Evolutionary conservation across 768 basidiomycete species (phyloP), one percentile per base, ranked within the genome.

Genomic region (Chalciporus piperatus): DNA sequence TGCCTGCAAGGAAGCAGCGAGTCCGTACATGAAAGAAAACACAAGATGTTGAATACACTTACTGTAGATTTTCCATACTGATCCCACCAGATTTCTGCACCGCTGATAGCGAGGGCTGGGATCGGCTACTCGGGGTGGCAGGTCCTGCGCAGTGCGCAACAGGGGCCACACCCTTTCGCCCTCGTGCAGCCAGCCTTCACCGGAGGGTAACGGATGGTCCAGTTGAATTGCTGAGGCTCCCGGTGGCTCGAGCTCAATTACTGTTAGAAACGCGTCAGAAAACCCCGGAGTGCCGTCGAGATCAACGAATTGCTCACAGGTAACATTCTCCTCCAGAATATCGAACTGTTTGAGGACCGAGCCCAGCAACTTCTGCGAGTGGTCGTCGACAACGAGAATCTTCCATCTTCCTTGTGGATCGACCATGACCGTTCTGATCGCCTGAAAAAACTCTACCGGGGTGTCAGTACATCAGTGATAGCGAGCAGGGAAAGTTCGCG

Each of bases 321-420:
- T 97, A 39, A 98, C 92, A 76, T 95, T 95, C 77, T 97, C 92
- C 68, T 93, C 87, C 50, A 98, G 71, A 50, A 98, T 89, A 68
- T 99, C 96, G 61, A 90, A 93, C 66, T 92, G 87, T 72, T 92
- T 93, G 60, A 98, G 78, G 4, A 95, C 92, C 9, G 88, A 82
- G 54, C 85, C 81, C 41, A 99, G 70, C 48, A 98, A 73, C 66
- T 79, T 83, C 70, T 94, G 87, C 22, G 94, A 87, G 71, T 91
- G 82, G 58, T 94, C 92, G 69, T 99, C 97, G 47, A 98, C 89
- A 52, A 99, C 93, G 40, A 98, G 82, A 59, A 97, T 89, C 81
- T 99, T 99, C 97, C 97, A 99, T 79, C 83, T 75, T 52, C 82
- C 83, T 17, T 87, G 84, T 3, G 95, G 91, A 64, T 87, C 83